Base-by-base conservation (phyloP, 2,329 filamentous ascomycete species). In the Aspergillus terreus region DNA sequence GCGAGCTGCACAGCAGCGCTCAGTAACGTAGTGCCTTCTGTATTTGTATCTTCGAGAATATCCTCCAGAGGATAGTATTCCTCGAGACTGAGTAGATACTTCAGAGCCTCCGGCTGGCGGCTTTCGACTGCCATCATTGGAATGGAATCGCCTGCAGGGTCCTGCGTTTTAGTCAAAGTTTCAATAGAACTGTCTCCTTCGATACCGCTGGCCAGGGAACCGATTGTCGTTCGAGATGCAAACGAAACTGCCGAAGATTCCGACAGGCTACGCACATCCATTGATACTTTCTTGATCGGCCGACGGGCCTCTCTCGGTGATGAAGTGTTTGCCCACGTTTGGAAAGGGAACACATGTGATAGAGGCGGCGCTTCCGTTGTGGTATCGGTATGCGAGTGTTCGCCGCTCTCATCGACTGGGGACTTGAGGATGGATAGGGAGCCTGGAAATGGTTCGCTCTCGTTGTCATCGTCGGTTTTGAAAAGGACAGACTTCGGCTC, bases 331-430 rank as follows among this genome's bases (percentile, higher is more conserved):
- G 73, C 69, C 53, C 82, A 82, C 50, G 80, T 81, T 66, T 95
- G 88, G 56, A 96, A 97, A 0, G 92, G 92, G 61, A 96, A 96
- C 1, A 97, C 91, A 65, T 97, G 92, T 47, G 86, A 82, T 4
- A 97, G 74, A 15, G 68, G 63, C 6, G 70, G 69, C 33, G 62
- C 62, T 42, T 71, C 69, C 6, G 59, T 54, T 4, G 52, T 38
- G 27, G 40, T 49, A 38, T 62, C 59, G 25, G 57, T 45, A 19
- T 48, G 40, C 7, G 45, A 38, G 10, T 47, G 23, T 6, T 63
- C 61, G 23, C 49, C 54, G 42, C 61, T 62, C 9, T 48, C 54
- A 17, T 57, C 58, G 36, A 53, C 44, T 17, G 57, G 52, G 35
- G 47, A 58, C 49, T 60, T 62, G 47, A 61, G 62, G 35, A 61